Evolutionary conservation across 768 basidiomycete species (phyloP), one percentile per base, ranked within the genome.

Genomic region (Strobilomyces confusus): DNA sequence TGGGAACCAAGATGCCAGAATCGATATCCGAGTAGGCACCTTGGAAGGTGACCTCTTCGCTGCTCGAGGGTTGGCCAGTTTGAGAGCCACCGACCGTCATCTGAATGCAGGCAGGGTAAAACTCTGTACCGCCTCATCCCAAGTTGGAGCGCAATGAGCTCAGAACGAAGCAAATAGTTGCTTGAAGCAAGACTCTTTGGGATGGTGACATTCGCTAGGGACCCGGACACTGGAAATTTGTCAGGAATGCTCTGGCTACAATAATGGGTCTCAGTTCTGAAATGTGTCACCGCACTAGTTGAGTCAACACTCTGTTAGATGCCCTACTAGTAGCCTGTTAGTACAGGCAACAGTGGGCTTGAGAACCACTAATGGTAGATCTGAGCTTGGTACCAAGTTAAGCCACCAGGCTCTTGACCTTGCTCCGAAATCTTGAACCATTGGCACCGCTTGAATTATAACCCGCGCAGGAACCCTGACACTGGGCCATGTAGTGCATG

Each of bases 341-440:
- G n/a, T n/a, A n/a, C n/a, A n/a, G n/a, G n/a, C n/a, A n/a, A n/a
- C n/a, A n/a, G n/a, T n/a, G n/a, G n/a, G n/a, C n/a, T n/a, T n/a
- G n/a, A n/a, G n/a, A n/a, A n/a, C n/a, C n/a, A n/a, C n/a, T n/a
- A n/a, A n/a, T n/a, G n/a, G n/a, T n/a, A n/a, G 50, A 84, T 60
- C 32, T 74, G 66, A 1, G 63, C 63, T 62, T 84, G 82, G 4
- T 66, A 71, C 84, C 85, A 86, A 5, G 70, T 60, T 0, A 9
- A 54, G 22, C 56, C 62, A n/a, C 61, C 61, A 13, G 63, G 12
- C 32, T 75, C 66, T 22, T 72, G 67, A 11, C 80, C 82, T 12
- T 72, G 70, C 61, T 85, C 77, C n/a, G 78, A 63, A 37, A 86
- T 82, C 74, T 89, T 89, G 79, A 89, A 87, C 84, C 84, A 90